Base-by-base conservation (phyloP, 192 early-diverging fungal species). In the Dissophora globulifera region DNA sequence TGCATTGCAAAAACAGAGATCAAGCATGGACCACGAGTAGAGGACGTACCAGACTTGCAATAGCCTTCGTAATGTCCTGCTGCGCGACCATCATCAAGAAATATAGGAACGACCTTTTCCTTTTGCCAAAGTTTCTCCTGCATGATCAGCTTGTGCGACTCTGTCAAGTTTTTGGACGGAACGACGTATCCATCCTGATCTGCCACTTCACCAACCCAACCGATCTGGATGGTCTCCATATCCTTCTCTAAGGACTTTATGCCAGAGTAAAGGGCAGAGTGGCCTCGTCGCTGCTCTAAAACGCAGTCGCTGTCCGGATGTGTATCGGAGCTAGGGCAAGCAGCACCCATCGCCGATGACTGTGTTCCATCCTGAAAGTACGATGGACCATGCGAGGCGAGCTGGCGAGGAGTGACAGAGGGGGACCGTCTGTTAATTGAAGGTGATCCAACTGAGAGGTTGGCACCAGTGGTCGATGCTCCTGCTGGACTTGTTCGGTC, bases 31-130 rank as follows among this genome's bases (percentile, higher is more conserved):
- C 16, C 20, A 9, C 32, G 40, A 8, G 33, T 11, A 55, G 17
- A 35, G 0, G 16, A 50, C 67, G 38, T 85, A 90, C 93, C 90
- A 60, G 88, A 80, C 81, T 99, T 99, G 84, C 96, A 97, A 80
- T 97, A 99, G 0, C 97, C 97, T 69, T 97, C 97, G 78, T 99
- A 99, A 80, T 98, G 96, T 46, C 87, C 91, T 43, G 81, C 62
- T 22, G 93, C 90, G 25, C 82, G 83, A 23, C 84, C 75, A 19
- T 92, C 87, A 49, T 91, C 86, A 42, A 98, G 58, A 60, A 94
- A 89, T n/a, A 98, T 91, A 0, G 96, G 93, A 22, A 93, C 85
- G 38, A 88, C 84, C 33, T 84, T 85, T 27, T 89, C 72, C 43
- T 86, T 75, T 19, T 78, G 52, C 67, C 78, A 82, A 31, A 94